Conservation (phyloP, 768 basidiomycete species). For the Tulasnella sp. region DNA sequence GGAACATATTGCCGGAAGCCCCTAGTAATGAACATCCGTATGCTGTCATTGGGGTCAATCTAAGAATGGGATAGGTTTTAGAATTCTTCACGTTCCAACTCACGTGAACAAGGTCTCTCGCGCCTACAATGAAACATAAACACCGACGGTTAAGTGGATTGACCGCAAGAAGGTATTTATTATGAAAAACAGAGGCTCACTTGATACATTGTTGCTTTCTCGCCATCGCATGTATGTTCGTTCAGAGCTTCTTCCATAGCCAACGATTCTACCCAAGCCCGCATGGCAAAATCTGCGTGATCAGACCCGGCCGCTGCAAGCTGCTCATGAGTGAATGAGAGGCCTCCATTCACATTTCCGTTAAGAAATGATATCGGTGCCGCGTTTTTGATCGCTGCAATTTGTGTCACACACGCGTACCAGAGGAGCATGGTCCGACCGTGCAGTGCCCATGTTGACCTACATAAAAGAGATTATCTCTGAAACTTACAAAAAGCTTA, state of each 20-base stretch:
- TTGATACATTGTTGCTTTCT: slow-evolving; percentile 13
- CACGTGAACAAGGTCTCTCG: slow-evolving; percentile 4
- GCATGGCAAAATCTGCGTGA: slow-evolving; percentile 8
- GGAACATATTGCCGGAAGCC: slow-evolving; percentile 1
- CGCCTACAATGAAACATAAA: neutral
- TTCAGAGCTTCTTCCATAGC: slow-evolving; percentile 12
- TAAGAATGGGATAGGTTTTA: neutral
- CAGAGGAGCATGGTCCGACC: slow-evolving; percentile 4
- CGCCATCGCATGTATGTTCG: slow-evolving; percentile 12
- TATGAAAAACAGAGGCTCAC: neutral
- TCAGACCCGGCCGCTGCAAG: slow-evolving; percentile 1
- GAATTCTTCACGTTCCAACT: neutral
- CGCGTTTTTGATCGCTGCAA: neutral
- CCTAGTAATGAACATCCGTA: slow-evolving; percentile 1
- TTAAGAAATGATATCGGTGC: too few relatives aligned
- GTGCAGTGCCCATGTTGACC: slow-evolving; percentile 8
- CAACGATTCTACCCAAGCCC: slow-evolving; percentile 15
- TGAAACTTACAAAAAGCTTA: neutral
- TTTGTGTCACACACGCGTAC: neutral
- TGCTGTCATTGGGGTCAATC: too few relatives aligned
- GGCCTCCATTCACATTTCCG: too few relatives aligned
- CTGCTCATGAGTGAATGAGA: too few relatives aligned
- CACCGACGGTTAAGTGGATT: neutral
- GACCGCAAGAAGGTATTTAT: neutral
- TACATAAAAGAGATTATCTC: neutral